Evolutionary conservation across 2,329 filamentous ascomycete genomes (phyloP).

Genomic region (Colletotrichum shisoi): DNA sequence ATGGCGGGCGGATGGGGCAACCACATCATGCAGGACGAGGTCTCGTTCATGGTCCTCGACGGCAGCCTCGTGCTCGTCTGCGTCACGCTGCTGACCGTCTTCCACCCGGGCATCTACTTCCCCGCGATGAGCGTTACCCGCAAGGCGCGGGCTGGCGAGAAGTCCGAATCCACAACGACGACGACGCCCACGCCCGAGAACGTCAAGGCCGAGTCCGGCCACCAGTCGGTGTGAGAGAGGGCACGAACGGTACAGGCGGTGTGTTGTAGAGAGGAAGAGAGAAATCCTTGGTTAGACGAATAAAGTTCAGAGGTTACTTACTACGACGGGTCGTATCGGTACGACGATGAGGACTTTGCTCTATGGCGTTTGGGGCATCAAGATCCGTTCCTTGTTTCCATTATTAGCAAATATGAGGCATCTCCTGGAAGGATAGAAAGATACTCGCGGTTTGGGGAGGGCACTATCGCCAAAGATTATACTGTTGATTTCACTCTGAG

Average conservation of each 20-base stretch:
- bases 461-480: too few relatives aligned
- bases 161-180: conserved; percentile 34
- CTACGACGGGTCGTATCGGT: background rate
- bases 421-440: too few relatives aligned
- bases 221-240: conserved; percentile 19
- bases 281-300: background rate
- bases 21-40: conserved; percentile 68
- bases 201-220: conserved; percentile 29
- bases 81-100: conserved; percentile 58
- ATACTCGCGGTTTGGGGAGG: too few relatives aligned
- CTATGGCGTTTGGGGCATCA: background rate
- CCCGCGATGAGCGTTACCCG: conserved; percentile 57
- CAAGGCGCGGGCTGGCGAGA: conserved; percentile 39
- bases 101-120: conserved; percentile 65
- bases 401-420: too few relatives aligned
- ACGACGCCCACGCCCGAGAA: conserved; percentile 31
- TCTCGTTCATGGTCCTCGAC: conserved; percentile 67
- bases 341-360: background rate
- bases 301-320: background rate
- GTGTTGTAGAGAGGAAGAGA: too few relatives aligned
- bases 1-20: conserved; percentile 72
- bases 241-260: too few relatives aligned
- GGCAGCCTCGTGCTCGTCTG: conserved; percentile 60
- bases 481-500: too few relatives aligned
- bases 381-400: background rate